These are phyloP conservation scores for Fraxinus dipetala DNA, from an alignment of 305 asterid species.

Conservation along the genomic window DNA sequence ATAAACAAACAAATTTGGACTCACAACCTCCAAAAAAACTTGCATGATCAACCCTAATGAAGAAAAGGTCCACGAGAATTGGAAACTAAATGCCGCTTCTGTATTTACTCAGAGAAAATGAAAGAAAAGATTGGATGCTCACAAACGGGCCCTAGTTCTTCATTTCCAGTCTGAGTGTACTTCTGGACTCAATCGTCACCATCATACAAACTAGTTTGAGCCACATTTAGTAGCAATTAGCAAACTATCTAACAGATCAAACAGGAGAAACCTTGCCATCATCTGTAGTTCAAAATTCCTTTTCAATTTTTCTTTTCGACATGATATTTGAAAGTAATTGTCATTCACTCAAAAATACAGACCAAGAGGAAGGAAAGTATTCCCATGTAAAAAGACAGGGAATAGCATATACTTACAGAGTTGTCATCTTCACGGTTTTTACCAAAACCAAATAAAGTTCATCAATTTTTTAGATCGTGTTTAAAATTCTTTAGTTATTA, in stretches of 20 bases:
- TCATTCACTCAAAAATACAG: neutral
- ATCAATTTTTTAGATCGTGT: conserved; percentile 10
- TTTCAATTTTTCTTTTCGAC: neutral
- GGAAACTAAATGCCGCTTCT: neutral
- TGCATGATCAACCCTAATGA: neutral
- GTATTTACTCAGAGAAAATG: neutral
- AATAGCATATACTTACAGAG: neutral
- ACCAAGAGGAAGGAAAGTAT: neutral
- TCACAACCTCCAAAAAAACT: neutral
- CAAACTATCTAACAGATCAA: neutral
- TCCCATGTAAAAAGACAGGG: neutral
- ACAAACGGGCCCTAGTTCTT: neutral
- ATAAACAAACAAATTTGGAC: neutral
- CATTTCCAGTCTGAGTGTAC: conserved; percentile 12
- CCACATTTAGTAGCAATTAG: neutral
- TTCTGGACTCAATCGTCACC: neutral
- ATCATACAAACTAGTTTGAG: neutral
- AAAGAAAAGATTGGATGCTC: neutral
- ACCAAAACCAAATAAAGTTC: conserved; percentile 3
- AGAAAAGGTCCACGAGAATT: neutral
- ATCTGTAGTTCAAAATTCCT: neutral
- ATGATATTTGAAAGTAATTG: neutral
- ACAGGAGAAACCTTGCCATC: neutral
- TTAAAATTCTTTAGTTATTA: conserved; percentile 15
- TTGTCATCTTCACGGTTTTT: conserved; percentile 9